Evolutionary conservation across 1,284 basidiomycete genomes (phyloP), one percentile per base, ranked within the genome.

Genomic region (Agroathelia rolfsii): DNA sequence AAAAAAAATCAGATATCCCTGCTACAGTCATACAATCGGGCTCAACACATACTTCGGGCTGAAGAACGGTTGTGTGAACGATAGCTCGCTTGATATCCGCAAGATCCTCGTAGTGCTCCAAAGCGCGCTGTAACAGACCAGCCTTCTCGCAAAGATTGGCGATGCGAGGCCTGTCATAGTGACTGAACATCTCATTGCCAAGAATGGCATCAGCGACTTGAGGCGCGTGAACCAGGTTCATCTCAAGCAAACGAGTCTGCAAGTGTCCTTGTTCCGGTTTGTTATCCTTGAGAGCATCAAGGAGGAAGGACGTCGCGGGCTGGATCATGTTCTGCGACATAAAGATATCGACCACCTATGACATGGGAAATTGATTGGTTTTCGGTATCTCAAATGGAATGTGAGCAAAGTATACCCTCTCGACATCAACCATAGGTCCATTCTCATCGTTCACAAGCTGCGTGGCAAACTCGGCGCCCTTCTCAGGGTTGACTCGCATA

Each of bases 291-390:
- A 99, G 72, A n/a, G 93, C 95, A 54, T 98, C 95, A 37, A 99
- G 66, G 30, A 98, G 66, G 81, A 99, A 98, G 3, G 89, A 94
- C 0, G 95, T 99, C 11, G 95, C 95, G 30, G 94, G 95, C 60
- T 98, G 95, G 41, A 98, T 93, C 89, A 98, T 92, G 65, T 97
- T 98, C 56, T 97, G 94, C 3, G 84, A 84, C 90, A 96, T 95
- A 69, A 98, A 98, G 52, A 98, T 95, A 53, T 99, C 95, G 39
- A 95, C 88, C 34, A 94, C 82, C 77, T 83, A 38, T 1, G 28
- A n/a, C n/a, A n/a, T n/a, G n/a, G n/a, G n/a, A n/a, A n/a, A 30
- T 12, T 28, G 21, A 11, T 20, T 19, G 19, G 32, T 47, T 28
- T 32, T n/a, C 14, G 23, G 36, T 16, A 19, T 19, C 22, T 16